Percentiles rank a stretch among this genome's conserved stretches.
Evolutionary conservation across 2,329 filamentous ascomycete species (phyloP).

Genomic region (Pseudogymnoascus sp.): DNA sequence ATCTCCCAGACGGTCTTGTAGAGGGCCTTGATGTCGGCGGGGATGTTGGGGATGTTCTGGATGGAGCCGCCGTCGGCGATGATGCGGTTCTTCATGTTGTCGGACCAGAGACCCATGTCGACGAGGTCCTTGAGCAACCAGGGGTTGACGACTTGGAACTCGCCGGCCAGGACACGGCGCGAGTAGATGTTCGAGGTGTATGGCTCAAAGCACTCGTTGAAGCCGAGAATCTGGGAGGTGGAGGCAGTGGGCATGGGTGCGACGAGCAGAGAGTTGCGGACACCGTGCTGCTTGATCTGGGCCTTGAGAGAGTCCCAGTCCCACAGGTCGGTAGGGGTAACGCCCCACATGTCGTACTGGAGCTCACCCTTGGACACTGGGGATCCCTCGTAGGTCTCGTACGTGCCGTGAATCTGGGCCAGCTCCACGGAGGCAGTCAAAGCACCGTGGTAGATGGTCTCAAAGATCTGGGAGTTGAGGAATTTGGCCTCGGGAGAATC

Average conservation of each 20-base stretch:
- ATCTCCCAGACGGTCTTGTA: conserved; percentile 99
- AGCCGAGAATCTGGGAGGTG: conserved; percentile 94
- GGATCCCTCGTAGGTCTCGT: conserved; percentile 86
- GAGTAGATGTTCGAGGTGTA: conserved; percentile 99
- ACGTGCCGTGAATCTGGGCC: conserved; percentile 75
- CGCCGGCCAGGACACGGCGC: conserved; percentile 90
- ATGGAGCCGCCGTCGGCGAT: conserved; percentile 94
- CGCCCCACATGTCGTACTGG: conserved; percentile 98
- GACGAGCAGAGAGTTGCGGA: conserved; percentile 90
- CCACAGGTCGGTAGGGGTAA: conserved; percentile 90
- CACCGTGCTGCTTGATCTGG: conserved; percentile 84
- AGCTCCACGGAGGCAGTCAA: conserved; percentile 83
- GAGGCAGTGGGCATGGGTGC: conserved; percentile 97
- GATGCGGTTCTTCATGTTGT: conserved; percentile 99
- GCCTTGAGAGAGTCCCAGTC: conserved; percentile 87
- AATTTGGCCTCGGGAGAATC: conserved; percentile 90
- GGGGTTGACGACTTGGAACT: conserved; percentile 99
- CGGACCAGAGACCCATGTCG: conserved; percentile 95
- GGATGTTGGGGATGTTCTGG: conserved; percentile 95
- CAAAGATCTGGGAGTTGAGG: conserved; percentile 97
- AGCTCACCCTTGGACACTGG: conserved; percentile 92
- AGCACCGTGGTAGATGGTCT: conserved; percentile 97
- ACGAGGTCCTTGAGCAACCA: conserved; percentile 98
- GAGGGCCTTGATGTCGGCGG: conserved; percentile 86
- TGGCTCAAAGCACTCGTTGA: conserved; percentile 99